Evolutionary conservation across 768 basidiomycete species (phyloP).

Genomic region (Aureoboletus auriporus): DNA sequence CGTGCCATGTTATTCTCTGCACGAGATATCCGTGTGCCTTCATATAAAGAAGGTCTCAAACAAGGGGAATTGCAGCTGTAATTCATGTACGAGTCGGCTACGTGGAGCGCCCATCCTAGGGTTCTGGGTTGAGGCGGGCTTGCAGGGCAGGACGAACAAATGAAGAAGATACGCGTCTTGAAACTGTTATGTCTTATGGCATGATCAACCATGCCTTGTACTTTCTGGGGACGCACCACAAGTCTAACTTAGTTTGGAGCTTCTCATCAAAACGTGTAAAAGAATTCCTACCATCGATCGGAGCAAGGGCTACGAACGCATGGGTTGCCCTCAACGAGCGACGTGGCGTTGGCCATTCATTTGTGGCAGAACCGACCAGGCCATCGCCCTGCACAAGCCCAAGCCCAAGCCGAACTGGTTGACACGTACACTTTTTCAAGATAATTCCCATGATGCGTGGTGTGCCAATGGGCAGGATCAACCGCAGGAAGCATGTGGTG

Average conservation of each 20-base stretch:
- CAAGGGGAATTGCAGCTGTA: not conserved
- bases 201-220: not conserved
- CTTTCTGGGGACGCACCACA: not conserved
- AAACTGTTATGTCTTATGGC: not conserved
- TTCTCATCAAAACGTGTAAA: slow-evolving; percentile 1
- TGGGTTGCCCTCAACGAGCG: not conserved
- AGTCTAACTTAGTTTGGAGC: not conserved
- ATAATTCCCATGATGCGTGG: not conserved
- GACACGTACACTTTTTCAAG: not conserved
- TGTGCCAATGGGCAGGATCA: not conserved
- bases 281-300: not conserved
- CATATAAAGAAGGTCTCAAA: not conserved
- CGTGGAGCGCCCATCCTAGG: not conserved
- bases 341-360: not conserved
- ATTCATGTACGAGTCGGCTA: not conserved
- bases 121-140: not conserved
- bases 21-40: not conserved
- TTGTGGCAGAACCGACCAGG: not conserved
- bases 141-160: too few species aligned
- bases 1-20: not conserved
- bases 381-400: not conserved
- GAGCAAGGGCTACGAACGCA: not conserved
- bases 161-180: not conserved
- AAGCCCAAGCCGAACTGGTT: not conserved
- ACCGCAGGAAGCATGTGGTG: not conserved